Percentiles rank a stretch among this genome's conserved stretches.
These are phyloP conservation scores for Cairneyella variabilis DNA, from an alignment of 495 filamentous ascomycete genomes.

Conservation along the genomic window DNA sequence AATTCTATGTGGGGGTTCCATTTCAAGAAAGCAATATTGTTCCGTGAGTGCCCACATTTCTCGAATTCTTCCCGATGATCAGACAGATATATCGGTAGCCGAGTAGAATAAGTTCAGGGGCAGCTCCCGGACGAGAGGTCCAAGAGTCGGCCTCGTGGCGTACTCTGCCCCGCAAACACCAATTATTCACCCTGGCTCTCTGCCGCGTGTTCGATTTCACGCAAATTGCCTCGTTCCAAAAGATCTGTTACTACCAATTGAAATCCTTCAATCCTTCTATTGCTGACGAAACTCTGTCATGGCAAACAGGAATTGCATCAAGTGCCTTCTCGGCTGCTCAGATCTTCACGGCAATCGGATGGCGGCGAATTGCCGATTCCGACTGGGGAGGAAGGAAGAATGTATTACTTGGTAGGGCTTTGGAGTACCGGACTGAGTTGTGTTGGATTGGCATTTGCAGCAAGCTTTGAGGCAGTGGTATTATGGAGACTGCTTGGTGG, in stretches of 20 bases:
- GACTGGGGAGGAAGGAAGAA: constrained; percentile 66
- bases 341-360: constrained; percentile 74
- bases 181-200: constrained; percentile 37
- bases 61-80: no score
- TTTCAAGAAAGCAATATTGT: no score
- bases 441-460: constrained; percentile 74
- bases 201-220: constrained; percentile 44
- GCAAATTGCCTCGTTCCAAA: constrained; percentile 38
- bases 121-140: no score
- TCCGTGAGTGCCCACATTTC: no score
- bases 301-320: constrained; percentile 70
- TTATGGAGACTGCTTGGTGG: constrained; percentile 69
- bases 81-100: no score
- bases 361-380: constrained; percentile 72
- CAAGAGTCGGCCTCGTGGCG: no score
- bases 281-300: constrained; percentile 63
- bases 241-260: constrained; percentile 74
- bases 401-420: constrained; percentile 69
- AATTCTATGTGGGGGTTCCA: no score
- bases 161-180: constrained; percentile 35
- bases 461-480: constrained; percentile 65
- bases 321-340: constrained; percentile 71
- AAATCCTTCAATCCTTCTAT: constrained; percentile 61
- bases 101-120: no score
- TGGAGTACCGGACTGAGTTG: constrained; percentile 60